phyloP scores from a whole-genome alignment of 306 rosid genomes.

The Casuarina equisetifolia region DNA sequence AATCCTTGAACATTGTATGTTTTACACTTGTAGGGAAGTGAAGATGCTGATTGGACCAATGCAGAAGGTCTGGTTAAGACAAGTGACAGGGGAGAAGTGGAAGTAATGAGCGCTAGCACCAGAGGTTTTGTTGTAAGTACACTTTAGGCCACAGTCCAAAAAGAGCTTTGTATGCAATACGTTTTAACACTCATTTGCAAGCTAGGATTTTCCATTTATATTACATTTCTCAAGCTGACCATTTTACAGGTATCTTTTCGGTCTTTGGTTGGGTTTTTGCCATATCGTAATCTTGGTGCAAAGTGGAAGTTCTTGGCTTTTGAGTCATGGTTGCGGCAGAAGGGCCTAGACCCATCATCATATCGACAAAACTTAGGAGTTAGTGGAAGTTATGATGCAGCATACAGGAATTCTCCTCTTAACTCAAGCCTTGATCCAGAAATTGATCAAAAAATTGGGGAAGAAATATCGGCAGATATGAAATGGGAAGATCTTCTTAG shows the following conservation, averaged over 20 bases:
- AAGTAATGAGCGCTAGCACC: constrained; percentile 71
- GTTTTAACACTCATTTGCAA: not conserved
- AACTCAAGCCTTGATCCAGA: constrained; percentile 34
- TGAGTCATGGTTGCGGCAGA: constrained; percentile 88
- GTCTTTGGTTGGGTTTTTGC: constrained; percentile 86
- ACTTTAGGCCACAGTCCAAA: constrained; percentile 8
- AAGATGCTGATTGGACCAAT: constrained; percentile 73
- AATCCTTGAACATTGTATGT: constrained; percentile 5
- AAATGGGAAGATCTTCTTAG: constrained; percentile 73
- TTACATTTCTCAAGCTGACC: constrained; percentile 33
- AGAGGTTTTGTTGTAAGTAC: constrained; percentile 90
- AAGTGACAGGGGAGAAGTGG: constrained; percentile 70
- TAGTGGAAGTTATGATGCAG: constrained; percentile 47
- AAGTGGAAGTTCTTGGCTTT: constrained; percentile 95
- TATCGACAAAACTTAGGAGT: constrained; percentile 63
- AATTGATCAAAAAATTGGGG: constrained; percentile 40
- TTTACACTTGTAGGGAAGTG: constrained; percentile 46
- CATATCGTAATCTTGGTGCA: constrained; percentile 78
- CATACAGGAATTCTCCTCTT: constrained; percentile 35
- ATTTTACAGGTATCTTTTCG: constrained; percentile 83
- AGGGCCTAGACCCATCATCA: constrained; percentile 81
- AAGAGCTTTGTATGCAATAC: constrained; percentile 5
- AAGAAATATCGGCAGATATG: constrained; percentile 69
- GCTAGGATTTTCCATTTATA: constrained; percentile 20
- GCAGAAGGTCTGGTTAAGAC: constrained; percentile 59